Base-by-base conservation (phyloP, 306 rosid genomes). In the Amphicarpaea edgeworthii region DNA sequence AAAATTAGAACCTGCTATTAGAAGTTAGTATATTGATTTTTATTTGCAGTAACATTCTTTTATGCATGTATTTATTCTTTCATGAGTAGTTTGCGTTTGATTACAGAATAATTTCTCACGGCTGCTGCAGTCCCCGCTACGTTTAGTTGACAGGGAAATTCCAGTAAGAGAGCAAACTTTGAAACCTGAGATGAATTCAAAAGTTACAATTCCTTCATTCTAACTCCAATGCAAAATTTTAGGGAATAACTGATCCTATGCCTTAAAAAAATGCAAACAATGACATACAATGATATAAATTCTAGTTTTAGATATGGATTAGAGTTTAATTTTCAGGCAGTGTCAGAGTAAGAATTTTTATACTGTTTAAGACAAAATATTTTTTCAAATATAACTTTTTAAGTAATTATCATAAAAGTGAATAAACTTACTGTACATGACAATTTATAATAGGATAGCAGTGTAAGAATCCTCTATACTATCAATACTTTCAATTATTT, bases 191-290 rank as follows among this genome's bases (percentile, higher is more conserved):
- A 9, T 34, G 15, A 70, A 46, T 17, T 21, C n/a, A 34, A 28
- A 34, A 30, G 3, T 66, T 42, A 6, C 15, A 24, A 51, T 6
- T 42, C 10, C 7, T 8, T 19, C 8, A 24, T 72, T 30, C 78
- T 66, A 65, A 76, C 60, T 59, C 7, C 54, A 24, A 40, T 38
- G 32, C 34, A 9, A 9, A 50, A 23, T 77, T 45, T 55, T 70
- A 84, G 88, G 88, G 88, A 73, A 46, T 84, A 72, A 81, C 85
- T 19, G 81, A 84, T 54, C 87, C 87, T 24, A 84, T 84, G 85
- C 87, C 81, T 40, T 76, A 76, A 16, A 16, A 7, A 12, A 9
- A n/a, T 46, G 20, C 16, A n/a, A n/a, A 7, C 14, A 46, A 11
- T 8, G 42, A 26, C 11, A 26, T 26, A 8, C 23, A 50, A 50